Percentiles rank a stretch among this genome's conserved stretches.
These are phyloP conservation scores for Rhizophlyctis rosea DNA, from an alignment of 192 early-diverging fungal genomes.

Conservation along the genomic window DNA sequence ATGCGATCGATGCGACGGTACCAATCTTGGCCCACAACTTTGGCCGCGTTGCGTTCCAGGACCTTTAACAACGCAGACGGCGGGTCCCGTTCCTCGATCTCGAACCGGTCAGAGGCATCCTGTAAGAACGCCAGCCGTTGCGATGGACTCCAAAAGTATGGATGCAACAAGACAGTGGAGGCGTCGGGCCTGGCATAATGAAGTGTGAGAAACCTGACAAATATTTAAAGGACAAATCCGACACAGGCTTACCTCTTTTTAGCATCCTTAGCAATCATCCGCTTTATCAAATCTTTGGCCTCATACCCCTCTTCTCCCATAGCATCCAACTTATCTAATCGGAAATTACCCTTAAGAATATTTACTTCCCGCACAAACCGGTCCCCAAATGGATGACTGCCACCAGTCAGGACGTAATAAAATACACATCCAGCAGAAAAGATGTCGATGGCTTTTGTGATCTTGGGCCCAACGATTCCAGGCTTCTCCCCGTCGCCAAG, in stretches of 20 bases:
- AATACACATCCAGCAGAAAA: slow-evolving; percentile 96
- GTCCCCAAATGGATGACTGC: slow-evolving; percentile 96
- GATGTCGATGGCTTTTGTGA: slow-evolving; percentile 90
- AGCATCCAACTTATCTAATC: slow-evolving; percentile 69
- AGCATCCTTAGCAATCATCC: slow-evolving; percentile 81
- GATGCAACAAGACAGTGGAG: slow-evolving; percentile 75
- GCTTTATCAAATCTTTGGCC: slow-evolving; percentile 84
- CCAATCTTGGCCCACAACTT: slow-evolving; percentile 76
- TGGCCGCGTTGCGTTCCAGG: slow-evolving; percentile 59
- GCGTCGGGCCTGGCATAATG: slow-evolving; percentile 71
- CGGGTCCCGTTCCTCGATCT: slow-evolving; percentile 77
- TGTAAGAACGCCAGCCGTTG: slow-evolving; percentile 86
- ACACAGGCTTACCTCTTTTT: slow-evolving; percentile 59
- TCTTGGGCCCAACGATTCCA: slow-evolving; percentile 11
- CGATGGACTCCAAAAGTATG: slow-evolving; percentile 90
- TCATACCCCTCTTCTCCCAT: slow-evolving; percentile 72
- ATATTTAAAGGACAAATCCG: slow-evolving; percentile 2
- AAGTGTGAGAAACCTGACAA: not conserved
- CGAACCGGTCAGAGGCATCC: slow-evolving; percentile 93
- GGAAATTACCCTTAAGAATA: slow-evolving; percentile 73
- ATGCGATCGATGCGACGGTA: slow-evolving; percentile 66
- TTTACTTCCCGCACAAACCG: slow-evolving; percentile 84
- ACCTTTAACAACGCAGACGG: slow-evolving; percentile 59
- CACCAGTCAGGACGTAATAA: slow-evolving; percentile 85
- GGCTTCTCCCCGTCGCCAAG: not conserved